Evolutionary conservation across 2,329 filamentous ascomycete genomes (phyloP).

Genomic region (Phoma sp.): DNA sequence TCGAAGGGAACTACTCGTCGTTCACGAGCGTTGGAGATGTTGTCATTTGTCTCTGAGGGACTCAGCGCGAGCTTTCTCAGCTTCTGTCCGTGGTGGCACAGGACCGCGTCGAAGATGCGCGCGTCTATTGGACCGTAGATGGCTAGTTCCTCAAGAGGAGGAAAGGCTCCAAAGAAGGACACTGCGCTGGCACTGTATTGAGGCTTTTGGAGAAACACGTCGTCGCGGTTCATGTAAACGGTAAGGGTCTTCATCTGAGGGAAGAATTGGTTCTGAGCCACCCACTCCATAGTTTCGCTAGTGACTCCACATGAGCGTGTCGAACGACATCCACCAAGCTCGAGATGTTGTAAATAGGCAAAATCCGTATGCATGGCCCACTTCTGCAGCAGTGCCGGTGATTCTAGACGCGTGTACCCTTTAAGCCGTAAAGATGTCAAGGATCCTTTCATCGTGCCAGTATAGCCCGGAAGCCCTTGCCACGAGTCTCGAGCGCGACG

Average conservation of each 20-base stretch:
- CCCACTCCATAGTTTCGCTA: constrained; percentile 27
- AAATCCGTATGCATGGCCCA: constrained; percentile 30
- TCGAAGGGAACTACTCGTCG: constrained; percentile 22
- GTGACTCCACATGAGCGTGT: constrained; percentile 5
- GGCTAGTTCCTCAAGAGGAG: constrained; percentile 23
- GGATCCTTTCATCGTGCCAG: constrained; percentile 8
- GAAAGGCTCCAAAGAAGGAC: constrained; percentile 25
- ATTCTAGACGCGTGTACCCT: constrained; percentile 7
- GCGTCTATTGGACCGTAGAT: constrained; percentile 20
- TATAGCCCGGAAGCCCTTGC: constrained; percentile 27
- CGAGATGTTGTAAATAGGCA: constrained; percentile 22
- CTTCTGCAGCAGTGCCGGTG: constrained; percentile 11
- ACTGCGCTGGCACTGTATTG: constrained; percentile 25
- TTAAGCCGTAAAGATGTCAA: constrained; percentile 24
- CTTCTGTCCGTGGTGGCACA: constrained; percentile 12
- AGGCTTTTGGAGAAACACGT: constrained; percentile 19
- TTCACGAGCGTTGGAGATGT: not conserved
- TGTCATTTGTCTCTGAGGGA: not conserved
- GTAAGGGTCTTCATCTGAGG: not conserved
- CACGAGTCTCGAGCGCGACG: constrained; percentile 9
- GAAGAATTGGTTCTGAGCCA: constrained; percentile 18
- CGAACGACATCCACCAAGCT: constrained; percentile 14
- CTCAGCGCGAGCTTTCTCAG: not conserved
- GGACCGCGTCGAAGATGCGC: constrained; percentile 19
- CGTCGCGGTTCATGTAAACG: constrained; percentile 11